Conservation (phyloP, 2,329 filamentous ascomycete species). For the Raffaelea ambrosiae region DNA sequence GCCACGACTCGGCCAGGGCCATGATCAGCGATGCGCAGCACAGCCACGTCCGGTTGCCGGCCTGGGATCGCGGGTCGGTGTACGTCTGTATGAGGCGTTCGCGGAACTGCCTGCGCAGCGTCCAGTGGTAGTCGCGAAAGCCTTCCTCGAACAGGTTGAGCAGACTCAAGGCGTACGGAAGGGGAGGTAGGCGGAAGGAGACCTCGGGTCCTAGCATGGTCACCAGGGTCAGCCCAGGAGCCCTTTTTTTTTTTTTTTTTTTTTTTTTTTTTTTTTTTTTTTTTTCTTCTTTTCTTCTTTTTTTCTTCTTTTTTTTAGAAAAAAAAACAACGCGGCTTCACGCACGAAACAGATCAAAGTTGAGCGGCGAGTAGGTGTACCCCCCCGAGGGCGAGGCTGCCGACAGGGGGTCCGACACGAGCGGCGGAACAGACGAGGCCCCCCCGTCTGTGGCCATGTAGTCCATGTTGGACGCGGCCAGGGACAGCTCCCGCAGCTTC, state of each 20-base stretch:
- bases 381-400: background rate
- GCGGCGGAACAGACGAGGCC: background rate
- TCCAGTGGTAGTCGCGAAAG: constrained; percentile 15
- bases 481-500: constrained; percentile 9
- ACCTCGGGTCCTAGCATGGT: constrained; percentile 11
- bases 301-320: no score
- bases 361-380: constrained; percentile 13
- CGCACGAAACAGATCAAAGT: constrained; percentile 13
- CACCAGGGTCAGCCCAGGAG: background rate
- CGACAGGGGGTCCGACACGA: background rate
- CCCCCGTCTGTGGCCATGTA: background rate
- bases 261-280: no score
- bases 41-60: constrained; percentile 13
- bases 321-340: background rate
- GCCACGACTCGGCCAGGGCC: constrained; percentile 13
- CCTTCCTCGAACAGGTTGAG: constrained; percentile 12
- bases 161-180: constrained; percentile 11
- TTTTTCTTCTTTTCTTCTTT: no score
- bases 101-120: constrained; percentile 9
- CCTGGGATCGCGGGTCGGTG: constrained; percentile 11
- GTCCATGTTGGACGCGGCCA: background rate
- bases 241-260: background rate
- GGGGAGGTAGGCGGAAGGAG: constrained; percentile 10
- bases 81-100: constrained; percentile 10
- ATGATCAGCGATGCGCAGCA: constrained; percentile 12